Percentiles rank a stretch among this genome's conserved stretches.
Conservation (phyloP, 2,329 filamentous ascomycete genomes). For the Exophiala spinifera region DNA sequence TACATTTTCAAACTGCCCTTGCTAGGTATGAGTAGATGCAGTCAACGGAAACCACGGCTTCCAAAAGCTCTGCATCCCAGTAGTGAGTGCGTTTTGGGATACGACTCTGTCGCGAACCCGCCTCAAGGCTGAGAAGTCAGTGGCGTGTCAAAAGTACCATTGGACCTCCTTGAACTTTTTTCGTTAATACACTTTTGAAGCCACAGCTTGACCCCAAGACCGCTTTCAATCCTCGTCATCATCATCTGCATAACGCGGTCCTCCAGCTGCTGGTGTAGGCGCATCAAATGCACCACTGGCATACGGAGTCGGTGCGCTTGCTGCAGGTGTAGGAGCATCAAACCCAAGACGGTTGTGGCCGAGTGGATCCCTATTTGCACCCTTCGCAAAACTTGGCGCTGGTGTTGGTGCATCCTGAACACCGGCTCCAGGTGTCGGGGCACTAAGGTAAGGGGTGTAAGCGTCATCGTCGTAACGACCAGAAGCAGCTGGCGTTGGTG, state of each 20-base stretch:
- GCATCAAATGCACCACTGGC: conserved; percentile 52
- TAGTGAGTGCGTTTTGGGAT: no score
- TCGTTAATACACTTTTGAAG: neutral
- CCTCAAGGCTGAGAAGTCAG: no score
- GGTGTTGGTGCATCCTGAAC: conserved; percentile 50
- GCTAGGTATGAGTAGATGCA: no score
- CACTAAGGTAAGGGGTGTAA: conserved; percentile 47
- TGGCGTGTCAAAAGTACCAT: no score
- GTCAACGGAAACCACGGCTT: no score
- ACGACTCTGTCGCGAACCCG: no score
- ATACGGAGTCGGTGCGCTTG: conserved; percentile 56
- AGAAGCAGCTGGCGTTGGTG: conserved; percentile 67
- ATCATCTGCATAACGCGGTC: conserved; percentile 29
- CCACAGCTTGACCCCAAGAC: neutral
- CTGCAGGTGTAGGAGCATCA: conserved; percentile 30
- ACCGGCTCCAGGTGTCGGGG: conserved; percentile 44
- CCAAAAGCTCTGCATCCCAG: no score
- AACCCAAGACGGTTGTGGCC: conserved; percentile 23
- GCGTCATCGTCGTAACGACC: conserved; percentile 45
- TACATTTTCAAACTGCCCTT: no score
- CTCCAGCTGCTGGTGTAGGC: conserved; percentile 30
- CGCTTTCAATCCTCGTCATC: conserved; percentile 23
- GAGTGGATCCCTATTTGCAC: conserved; percentile 26
- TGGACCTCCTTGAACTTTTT: neutral
- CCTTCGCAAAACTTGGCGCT: conserved; percentile 34